These are phyloP conservation scores for Tuber magnatum DNA, from an alignment of 495 filamentous ascomycete genomes.

Conservation along the genomic window DNA sequence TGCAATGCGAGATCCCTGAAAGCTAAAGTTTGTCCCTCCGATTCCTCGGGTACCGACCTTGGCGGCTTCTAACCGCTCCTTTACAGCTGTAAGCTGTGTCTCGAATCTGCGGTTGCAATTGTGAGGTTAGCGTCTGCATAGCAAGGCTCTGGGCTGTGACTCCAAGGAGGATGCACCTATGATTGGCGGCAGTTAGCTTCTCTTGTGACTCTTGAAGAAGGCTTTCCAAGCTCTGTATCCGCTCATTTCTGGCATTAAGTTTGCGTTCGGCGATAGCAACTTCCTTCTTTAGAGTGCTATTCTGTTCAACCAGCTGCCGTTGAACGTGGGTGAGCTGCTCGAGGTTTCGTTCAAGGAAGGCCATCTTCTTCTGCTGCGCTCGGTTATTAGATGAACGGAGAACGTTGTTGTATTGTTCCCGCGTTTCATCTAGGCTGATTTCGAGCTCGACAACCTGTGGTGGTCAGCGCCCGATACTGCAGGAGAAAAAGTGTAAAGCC, in stretches of 20 bases:
- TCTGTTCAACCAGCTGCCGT: constrained; percentile 95
- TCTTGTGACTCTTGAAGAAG: constrained; percentile 95
- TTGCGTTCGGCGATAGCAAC: constrained; percentile 97
- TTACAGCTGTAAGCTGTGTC: constrained; percentile 90
- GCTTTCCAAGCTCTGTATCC: constrained; percentile 83
- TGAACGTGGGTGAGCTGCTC: constrained; percentile 97
- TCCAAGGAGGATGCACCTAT: constrained; percentile 58
- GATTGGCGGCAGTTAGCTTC: constrained; percentile 90
- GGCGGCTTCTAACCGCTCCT: constrained; percentile 92
- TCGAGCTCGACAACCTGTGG: constrained; percentile 82
- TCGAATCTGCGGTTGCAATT: constrained; percentile 64
- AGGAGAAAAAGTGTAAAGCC: background rate
- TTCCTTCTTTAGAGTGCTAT: constrained; percentile 92
- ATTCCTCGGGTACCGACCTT: constrained; percentile 82
- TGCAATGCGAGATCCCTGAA: constrained; percentile 77
- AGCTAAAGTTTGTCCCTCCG: constrained; percentile 64
- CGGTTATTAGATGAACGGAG: constrained; percentile 92
- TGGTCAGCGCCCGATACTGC: constrained; percentile 11
- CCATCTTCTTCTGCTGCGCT: constrained; percentile 99
- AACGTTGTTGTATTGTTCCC: constrained; percentile 98
- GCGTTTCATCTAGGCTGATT: constrained; percentile 90
- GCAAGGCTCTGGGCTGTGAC: background rate
- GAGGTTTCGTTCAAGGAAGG: constrained; percentile 94
- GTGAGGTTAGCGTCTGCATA: constrained; percentile 6
- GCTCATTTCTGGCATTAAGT: constrained; percentile 89